Conservation (phyloP, 2,329 filamentous ascomycete species). For the Helicocarpus griseus region DNA sequence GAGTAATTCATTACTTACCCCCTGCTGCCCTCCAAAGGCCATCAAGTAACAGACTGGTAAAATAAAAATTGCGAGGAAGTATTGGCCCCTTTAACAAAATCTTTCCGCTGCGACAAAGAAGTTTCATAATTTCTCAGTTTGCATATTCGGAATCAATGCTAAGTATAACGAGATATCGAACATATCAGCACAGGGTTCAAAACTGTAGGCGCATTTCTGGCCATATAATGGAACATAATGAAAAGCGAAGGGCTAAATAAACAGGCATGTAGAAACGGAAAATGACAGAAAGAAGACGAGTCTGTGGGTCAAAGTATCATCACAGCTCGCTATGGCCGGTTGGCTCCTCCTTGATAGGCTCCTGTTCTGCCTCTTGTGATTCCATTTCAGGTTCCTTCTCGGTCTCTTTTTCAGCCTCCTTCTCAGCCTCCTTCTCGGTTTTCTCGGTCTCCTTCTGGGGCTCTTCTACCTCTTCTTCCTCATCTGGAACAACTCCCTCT, state of each 20-base stretch:
- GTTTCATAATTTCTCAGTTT: too few species aligned
- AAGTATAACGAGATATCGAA: too few species aligned
- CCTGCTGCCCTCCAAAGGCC: too few species aligned
- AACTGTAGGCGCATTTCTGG: too few species aligned
- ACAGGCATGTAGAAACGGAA: neutral
- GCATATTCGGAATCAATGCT: too few species aligned
- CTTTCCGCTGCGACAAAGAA: too few species aligned
- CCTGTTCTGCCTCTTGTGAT: conserved; percentile 7
- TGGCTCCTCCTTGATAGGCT: conserved; percentile 30
- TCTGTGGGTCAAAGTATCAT: conserved; percentile 2
- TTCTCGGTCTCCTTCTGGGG: conserved; percentile 45
- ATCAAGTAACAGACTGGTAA: too few species aligned
- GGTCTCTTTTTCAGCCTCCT: conserved; percentile 38
- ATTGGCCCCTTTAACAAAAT: too few species aligned
- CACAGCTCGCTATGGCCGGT: conserved; percentile 37
- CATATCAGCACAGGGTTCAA: too few species aligned
- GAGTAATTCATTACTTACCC: too few species aligned
- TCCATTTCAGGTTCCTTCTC: conserved; percentile 18
- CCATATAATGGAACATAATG: too few species aligned
- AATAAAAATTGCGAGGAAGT: too few species aligned
- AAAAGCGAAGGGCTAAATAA: neutral
- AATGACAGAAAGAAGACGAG: neutral
- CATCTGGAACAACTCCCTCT: conserved; percentile 44
- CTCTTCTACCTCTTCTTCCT: conserved; percentile 25
- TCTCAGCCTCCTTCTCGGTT: conserved; percentile 47